phyloP scores from a whole-genome alignment of 306 rosid genomes.

The Sicyos baderoa region DNA sequence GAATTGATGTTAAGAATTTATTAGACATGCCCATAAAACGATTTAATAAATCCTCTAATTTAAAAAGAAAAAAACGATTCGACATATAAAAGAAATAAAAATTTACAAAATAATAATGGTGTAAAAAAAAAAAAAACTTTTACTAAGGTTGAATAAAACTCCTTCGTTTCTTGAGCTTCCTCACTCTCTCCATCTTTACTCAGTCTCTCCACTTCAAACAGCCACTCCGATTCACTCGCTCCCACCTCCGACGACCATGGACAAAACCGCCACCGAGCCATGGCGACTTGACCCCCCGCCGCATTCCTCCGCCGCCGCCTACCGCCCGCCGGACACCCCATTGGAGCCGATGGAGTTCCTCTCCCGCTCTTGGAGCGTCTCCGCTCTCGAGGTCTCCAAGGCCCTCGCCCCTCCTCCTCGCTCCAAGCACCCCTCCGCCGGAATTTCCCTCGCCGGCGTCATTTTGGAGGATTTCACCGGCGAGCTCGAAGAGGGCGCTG shows the following conservation, averaged over 20 bases:
- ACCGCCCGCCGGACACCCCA: constrained; percentile 70
- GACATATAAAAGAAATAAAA: too few relatives aligned
- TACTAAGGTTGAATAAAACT: too few relatives aligned
- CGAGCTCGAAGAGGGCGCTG: constrained; percentile 44
- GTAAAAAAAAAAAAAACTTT: too few relatives aligned
- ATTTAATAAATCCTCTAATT: too few relatives aligned
- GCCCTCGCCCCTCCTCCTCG: constrained; percentile 55
- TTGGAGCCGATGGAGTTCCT: constrained; percentile 95
- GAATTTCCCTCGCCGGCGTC: constrained; percentile 20
- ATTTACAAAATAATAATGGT: too few relatives aligned
- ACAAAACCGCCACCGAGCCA: constrained; percentile 10
- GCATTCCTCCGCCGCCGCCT: constrained; percentile 1
- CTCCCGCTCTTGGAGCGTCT: constrained; percentile 96
- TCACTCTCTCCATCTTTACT: constrained; percentile 6
- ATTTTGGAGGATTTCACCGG: constrained; percentile 53
- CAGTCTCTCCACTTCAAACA: not conserved
- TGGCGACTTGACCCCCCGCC: constrained; percentile 13
- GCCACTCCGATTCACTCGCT: not conserved
- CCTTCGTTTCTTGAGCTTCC: too few relatives aligned
- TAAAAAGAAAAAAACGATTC: too few relatives aligned
- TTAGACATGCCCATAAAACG: too few relatives aligned
- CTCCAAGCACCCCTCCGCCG: constrained; percentile 29
- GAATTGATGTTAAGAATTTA: too few relatives aligned
- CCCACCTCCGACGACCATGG: constrained; percentile 3
- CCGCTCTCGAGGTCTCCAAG: constrained; percentile 70